Conservation (phyloP, 176 grass and related monocot species). For the Lolium perenne region DNA sequence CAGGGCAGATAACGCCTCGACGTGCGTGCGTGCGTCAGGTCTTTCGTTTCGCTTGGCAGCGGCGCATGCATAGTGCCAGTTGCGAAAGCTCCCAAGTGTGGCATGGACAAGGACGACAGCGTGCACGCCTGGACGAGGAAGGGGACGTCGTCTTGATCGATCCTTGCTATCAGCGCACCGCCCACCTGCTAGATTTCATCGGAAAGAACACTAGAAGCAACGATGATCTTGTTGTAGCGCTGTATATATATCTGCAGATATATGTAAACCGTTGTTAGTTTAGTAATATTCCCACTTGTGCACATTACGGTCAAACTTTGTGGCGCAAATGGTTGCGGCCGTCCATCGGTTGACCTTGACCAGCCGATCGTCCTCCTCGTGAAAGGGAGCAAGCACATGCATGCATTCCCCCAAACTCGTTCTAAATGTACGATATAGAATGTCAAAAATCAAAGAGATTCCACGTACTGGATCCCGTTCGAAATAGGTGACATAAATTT, state of each 20-base stretch:
- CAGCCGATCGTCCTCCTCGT: neutral
- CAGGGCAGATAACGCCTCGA: neutral
- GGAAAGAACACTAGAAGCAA: neutral
- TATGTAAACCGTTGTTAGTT: neutral
- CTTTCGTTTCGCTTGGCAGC: neutral
- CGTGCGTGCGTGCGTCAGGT: neutral
- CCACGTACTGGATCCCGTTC: too few relatives aligned
- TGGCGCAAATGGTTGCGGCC: neutral
- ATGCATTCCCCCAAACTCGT: neutral
- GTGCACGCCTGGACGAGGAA: neutral
- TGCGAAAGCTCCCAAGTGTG: neutral
- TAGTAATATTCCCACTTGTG: neutral
- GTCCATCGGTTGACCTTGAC: neutral
- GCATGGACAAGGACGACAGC: neutral
- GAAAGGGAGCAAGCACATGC: neutral
- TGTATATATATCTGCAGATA: neutral
- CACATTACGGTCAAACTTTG: neutral
- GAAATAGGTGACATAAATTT: too few relatives aligned
- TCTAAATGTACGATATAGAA: neutral
- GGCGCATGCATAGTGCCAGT: neutral
- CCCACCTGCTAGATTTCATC: neutral
- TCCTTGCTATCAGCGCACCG: neutral
- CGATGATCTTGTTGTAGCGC: neutral
- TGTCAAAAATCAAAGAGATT: neutral
- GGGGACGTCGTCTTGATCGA: neutral